phyloP scores from a whole-genome alignment of 257 asterid genomes.

The Gentiana straminea region DNA sequence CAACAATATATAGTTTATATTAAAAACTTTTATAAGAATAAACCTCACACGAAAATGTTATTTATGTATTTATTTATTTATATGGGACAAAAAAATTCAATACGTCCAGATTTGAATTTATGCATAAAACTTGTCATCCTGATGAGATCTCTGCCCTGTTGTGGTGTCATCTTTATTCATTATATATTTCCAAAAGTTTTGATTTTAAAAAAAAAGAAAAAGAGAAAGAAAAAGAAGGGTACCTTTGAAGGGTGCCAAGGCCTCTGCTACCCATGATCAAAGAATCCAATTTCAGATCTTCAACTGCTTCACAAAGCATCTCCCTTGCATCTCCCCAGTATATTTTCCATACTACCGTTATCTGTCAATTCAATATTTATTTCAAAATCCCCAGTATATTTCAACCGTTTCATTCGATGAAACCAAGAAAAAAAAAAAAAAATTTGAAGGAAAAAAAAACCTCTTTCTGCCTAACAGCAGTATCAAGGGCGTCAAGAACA shows the following conservation, averaged over 20 bases:
- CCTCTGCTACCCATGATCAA: slow-evolving; percentile 92
- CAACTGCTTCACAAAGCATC: slow-evolving; percentile 53
- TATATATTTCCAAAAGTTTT: no score
- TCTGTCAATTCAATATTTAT: slow-evolving; percentile 24
- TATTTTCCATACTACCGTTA: slow-evolving; percentile 46
- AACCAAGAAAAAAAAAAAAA: not conserved
- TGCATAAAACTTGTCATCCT: no score
- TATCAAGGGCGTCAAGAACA: slow-evolving; percentile 74
- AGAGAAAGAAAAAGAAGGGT: not conserved
- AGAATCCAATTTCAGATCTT: slow-evolving; percentile 56
- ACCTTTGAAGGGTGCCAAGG: slow-evolving; percentile 57
- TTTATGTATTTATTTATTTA: no score
- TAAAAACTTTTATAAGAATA: not conserved
- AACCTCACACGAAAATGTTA: no score
- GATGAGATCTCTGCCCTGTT: no score
- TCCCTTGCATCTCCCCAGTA: slow-evolving; percentile 96
- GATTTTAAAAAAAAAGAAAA: no score
- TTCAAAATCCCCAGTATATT: not conserved
- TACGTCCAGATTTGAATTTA: not conserved
- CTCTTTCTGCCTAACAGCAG: slow-evolving; percentile 82
- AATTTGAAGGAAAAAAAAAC: slow-evolving; percentile 15
- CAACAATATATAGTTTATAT: not conserved
- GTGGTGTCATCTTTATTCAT: no score
- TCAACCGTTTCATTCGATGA: not conserved
- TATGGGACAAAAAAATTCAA: no score